Conservation (phyloP, 1,284 basidiomycete species). For the Cryptococcus sp. region DNA sequence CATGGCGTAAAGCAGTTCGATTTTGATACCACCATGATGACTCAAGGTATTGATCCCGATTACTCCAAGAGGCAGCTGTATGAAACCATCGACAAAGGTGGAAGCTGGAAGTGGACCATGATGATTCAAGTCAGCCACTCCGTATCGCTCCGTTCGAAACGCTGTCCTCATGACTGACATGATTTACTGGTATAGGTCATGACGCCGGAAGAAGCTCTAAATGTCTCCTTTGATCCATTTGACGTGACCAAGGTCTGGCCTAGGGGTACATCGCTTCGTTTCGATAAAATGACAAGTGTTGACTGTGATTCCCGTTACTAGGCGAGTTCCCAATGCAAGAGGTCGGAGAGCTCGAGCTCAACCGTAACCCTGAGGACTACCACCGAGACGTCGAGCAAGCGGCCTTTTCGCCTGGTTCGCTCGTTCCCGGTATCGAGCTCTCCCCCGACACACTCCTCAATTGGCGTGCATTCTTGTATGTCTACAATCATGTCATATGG, state of each 20-base stretch:
- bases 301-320: neutral
- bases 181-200: conserved; percentile 30
- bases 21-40: conserved; percentile 42
- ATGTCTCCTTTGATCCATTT: conserved; percentile 51
- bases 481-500: conserved; percentile 1
- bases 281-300: neutral
- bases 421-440: conserved; percentile 50
- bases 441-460: conserved; percentile 45
- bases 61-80: conserved; percentile 53
- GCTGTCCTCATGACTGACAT: too few species aligned
- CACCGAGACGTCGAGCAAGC: conserved; percentile 51
- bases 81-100: conserved; percentile 53
- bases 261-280: conserved; percentile 7
- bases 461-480: conserved; percentile 45
- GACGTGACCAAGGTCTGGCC: conserved; percentile 55
- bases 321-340: conserved; percentile 52
- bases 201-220: conserved; percentile 49
- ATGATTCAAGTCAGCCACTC: conserved; percentile 23
- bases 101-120: conserved; percentile 51
- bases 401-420: conserved; percentile 47
- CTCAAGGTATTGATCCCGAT: conserved; percentile 53
- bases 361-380: conserved; percentile 53
- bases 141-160: neutral
- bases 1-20: conserved; percentile 43
- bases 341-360: conserved; percentile 52